Base-by-base conservation (phyloP, 2,329 filamentous ascomycete species). In the Alternaria gaisen region DNA sequence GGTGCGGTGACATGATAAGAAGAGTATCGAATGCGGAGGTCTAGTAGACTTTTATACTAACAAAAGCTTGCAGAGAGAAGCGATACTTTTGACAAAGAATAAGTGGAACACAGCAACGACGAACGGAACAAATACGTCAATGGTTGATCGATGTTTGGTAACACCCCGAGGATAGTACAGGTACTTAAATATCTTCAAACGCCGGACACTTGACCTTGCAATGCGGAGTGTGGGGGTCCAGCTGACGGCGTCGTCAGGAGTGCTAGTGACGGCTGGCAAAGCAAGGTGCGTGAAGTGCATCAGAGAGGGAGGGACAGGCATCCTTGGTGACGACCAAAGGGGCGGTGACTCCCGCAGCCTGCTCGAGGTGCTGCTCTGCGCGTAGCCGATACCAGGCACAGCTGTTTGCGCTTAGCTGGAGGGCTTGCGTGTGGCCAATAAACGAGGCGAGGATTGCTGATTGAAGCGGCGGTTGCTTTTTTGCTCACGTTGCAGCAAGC, bases 1-100 rank as follows among this genome's bases (percentile, higher is more conserved):
- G 67, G 64, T 79, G 77, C 12, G 77, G 77, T 69, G 77, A 78
- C 77, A 80, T 80, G 62, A 48, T 72, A 62, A 59, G 52, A 56
- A 44, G 47, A 26, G 40, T 14, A 48, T 63, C 52, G 20, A 61
- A 52, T 10, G 40, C 22, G 34, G 54, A 64, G 16, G 40, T 58
- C n/a, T 41, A 64, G 63, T 53, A 40, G 56, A 61, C 54, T 69
- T 74, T 73, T 76, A 74, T 76, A 72, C 51, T 60, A 64, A 72
- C 56, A 67, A 67, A 69, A 55, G 61, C 55, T 65, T 60, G 57
- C 58, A 64, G 57, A 67, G 63, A 61, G 61, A 65, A 66, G 66
- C 53, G 66, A 66, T 58, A 69, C 64, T 64, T 72, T 71, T 73
- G 71, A 77, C 69, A 77, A 77, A 76, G 68, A 74, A 67, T 61